phyloP scores from a whole-genome alignment of 441 rosid species.

The Theobroma grandiflorum region DNA sequence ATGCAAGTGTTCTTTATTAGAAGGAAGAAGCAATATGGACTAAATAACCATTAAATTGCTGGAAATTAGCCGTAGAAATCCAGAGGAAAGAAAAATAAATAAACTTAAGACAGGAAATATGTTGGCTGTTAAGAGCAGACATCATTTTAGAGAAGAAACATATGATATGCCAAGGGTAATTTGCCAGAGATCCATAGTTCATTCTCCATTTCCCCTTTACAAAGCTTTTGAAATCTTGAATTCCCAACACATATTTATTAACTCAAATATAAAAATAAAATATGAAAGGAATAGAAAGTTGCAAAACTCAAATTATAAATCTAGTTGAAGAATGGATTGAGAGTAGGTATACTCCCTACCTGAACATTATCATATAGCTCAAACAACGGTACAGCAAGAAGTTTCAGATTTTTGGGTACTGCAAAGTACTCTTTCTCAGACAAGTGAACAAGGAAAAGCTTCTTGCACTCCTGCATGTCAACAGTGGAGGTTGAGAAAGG shows the following conservation, averaged over 20 bases:
- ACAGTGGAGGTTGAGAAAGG: conserved; percentile 11
- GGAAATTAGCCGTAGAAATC: background rate
- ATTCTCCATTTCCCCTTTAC: background rate
- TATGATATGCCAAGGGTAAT: background rate
- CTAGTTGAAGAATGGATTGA: background rate
- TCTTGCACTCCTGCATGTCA: conserved; percentile 89
- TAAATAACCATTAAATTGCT: background rate
- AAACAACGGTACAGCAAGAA: conserved; percentile 96
- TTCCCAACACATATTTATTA: background rate
- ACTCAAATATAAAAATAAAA: background rate
- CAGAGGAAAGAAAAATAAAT: background rate
- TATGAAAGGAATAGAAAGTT: background rate
- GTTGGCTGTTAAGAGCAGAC: background rate
- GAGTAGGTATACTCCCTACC: conserved; percentile 45
- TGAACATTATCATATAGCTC: conserved; percentile 99
- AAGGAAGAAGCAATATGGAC: background rate
- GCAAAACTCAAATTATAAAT: background rate
- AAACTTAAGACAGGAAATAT: background rate
- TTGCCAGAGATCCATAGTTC: background rate
- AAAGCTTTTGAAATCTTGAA: conserved; percentile 1
- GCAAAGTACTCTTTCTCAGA: conserved; percentile 98
- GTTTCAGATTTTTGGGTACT: conserved; percentile 94
- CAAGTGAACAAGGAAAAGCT: conserved; percentile 92
- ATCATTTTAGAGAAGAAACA: background rate
- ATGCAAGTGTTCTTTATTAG: conserved; percentile 16